Conservation (phyloP, 176 grass and related monocot species). For the Puccinellia tenuiflora region DNA sequence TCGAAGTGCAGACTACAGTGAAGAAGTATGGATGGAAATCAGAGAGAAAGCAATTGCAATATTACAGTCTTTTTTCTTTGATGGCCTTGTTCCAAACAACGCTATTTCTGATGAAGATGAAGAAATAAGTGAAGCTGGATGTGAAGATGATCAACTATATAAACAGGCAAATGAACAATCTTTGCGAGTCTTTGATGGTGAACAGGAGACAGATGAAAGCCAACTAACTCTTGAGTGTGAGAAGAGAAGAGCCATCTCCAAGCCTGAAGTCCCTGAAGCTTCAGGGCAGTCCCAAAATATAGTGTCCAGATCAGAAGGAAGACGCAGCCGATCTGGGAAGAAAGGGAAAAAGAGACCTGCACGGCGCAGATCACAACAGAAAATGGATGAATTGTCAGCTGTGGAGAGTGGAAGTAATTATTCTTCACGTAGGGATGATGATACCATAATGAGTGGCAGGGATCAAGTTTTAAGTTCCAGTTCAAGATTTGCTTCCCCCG, state of each 20-base stretch:
- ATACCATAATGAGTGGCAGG: conserved; percentile 50
- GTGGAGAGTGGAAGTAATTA: conserved; percentile 65
- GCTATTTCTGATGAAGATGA: conserved; percentile 83
- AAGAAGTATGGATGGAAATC: conserved; percentile 98
- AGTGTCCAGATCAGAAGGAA: conserved; percentile 76
- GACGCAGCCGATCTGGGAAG: conserved; percentile 69
- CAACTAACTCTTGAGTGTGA: conserved; percentile 71
- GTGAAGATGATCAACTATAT: conserved; percentile 50
- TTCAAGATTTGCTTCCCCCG: conserved; percentile 94
- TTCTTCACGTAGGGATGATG: conserved; percentile 64
- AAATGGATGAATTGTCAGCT: conserved; percentile 68
- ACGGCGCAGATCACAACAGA: conserved; percentile 75
- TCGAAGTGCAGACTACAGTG: conserved; percentile 93
- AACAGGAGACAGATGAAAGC: conserved; percentile 66
- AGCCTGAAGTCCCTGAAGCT: conserved; percentile 60
- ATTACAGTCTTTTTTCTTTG: conserved; percentile 89
- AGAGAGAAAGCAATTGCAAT: conserved; percentile 83
- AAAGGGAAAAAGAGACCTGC: conserved; percentile 97
- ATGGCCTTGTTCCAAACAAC: conserved; percentile 80
- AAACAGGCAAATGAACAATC: conserved; percentile 56
- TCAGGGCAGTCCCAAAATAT: conserved; percentile 51
- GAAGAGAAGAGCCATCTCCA: conserved; percentile 57
- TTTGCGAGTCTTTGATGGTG: conserved; percentile 35
- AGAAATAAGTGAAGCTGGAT: conserved; percentile 56
- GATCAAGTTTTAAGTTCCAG: conserved; percentile 82